A percentile compares a stretch with the other conserved stretches of the same genome.
Conservation (phyloP, 257 asterid species). For the Scutellaria baicalensis region DNA sequence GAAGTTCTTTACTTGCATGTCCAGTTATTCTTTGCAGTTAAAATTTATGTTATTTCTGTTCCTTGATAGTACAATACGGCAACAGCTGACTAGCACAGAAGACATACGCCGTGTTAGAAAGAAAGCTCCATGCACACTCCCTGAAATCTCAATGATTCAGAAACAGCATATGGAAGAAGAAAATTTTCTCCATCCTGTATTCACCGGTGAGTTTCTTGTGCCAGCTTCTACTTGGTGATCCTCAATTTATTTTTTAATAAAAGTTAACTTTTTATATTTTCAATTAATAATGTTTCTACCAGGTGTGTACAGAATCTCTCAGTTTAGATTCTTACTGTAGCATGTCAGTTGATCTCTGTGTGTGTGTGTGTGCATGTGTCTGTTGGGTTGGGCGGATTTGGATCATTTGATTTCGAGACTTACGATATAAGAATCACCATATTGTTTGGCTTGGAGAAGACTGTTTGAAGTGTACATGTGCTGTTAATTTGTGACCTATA, state of each 20-base stretch:
- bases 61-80: constrained; percentile 62
- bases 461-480: neutral
- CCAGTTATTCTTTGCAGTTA: neutral
- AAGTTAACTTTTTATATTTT: neutral
- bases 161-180: constrained; percentile 67
- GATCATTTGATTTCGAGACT: neutral
- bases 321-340: neutral
- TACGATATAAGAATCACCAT: neutral
- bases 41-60: constrained; percentile 24
- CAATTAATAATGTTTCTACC: neutral
- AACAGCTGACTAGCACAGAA: constrained; percentile 63
- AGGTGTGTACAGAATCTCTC: neutral
- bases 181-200: constrained; percentile 50
- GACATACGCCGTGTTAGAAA: constrained; percentile 82
- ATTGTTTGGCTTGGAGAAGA: neutral
- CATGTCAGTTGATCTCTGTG: neutral
- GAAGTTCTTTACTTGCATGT: constrained; percentile 1
- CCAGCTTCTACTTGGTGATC: constrained; percentile 3
- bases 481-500: neutral
- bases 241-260: neutral
- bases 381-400: neutral
- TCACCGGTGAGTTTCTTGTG: constrained; percentile 50
- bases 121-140: constrained; percentile 89
- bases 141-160: constrained; percentile 66
- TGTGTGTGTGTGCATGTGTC: neutral